Base-by-base conservation (phyloP, 345 rosid species). In the Gossypium raimondii region DNA sequence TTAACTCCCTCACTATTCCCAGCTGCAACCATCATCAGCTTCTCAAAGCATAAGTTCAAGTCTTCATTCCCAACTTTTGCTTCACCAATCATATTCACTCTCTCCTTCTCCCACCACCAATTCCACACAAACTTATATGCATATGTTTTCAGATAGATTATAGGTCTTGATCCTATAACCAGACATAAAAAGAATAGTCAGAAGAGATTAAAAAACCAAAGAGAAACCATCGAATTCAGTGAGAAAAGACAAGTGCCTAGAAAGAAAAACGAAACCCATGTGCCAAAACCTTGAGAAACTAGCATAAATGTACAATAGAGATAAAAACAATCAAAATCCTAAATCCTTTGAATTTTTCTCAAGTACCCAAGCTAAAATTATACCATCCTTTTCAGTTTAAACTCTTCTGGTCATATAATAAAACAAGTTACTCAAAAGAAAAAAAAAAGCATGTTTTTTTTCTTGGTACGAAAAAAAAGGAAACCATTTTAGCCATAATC, bases 11-110 rank as follows among this genome's bases (percentile, higher is more conserved):
- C 82, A 59, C 71, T 56, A 48, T 50, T 68, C 18, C 72, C 84
- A 44, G 68, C 63, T 10, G 75, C 81, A 74, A 29, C 77, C 93
- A 77, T 86, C 86, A 83, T 80, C 86, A 90, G 79, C 86, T 78
- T 86, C 81, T 86, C 88, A 81, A 90, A 92, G 81, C 85, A 75
- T 75, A 66, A 69, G 86, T 89, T 86, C 74, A 92, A 78, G 41
- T 88, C 92, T 85, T 88, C 90, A 11, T 80, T 29, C 77, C 74
- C 57, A 72, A 81, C 51, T 17, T 70, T 78, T 52, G 52, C 74
- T 70, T 76, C 84, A 22, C 84, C 88, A n/a, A 71, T 81, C 87
- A 85, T 86, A 16, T 57, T 73, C 53, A 67, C 52, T 55, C 62
- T 29, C 64, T 60, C 64, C 6, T 13, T 59, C 18, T 24, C 59